These are phyloP conservation scores for Beauveria sp. DNA, from an alignment of 2,329 filamentous ascomycete genomes.

Conservation along the genomic window DNA sequence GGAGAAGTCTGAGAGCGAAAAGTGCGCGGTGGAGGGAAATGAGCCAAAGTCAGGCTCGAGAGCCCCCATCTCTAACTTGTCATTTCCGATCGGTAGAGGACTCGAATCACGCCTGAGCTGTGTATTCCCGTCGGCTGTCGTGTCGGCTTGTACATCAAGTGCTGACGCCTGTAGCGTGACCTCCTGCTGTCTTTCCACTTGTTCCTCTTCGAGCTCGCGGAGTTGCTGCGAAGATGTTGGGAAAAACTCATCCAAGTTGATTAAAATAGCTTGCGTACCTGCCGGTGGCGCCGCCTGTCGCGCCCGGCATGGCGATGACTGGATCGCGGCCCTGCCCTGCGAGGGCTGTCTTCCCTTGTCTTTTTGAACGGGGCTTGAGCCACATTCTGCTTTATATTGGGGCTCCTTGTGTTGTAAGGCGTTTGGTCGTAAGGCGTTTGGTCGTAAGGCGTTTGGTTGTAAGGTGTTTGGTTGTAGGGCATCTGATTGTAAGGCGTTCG, in stretches of 20 bases:
- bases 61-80: neutral
- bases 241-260: conserved; percentile 46
- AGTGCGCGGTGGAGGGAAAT: neutral
- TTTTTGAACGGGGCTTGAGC: neutral
- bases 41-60: neutral
- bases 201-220: conserved; percentile 40
- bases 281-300: conserved; percentile 23
- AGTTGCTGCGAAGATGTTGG: conserved; percentile 49
- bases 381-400: neutral
- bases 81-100: neutral
- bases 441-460: too few relatives aligned
- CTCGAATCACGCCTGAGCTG: neutral
- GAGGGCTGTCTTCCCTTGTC: neutral
- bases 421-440: too few relatives aligned
- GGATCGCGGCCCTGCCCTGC: neutral
- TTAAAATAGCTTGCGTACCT: conserved; percentile 47
- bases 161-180: too few relatives aligned
- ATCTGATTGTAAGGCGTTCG: too few relatives aligned
- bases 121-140: neutral
- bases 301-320: conserved; percentile 12
- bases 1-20: neutral
- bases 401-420: neutral
- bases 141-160: neutral
- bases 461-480: too few relatives aligned
- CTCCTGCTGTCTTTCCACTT: neutral